Evolutionary conservation across 108 stramenopile species (phyloP).

Genomic region (Cyclotella atomus): DNA sequence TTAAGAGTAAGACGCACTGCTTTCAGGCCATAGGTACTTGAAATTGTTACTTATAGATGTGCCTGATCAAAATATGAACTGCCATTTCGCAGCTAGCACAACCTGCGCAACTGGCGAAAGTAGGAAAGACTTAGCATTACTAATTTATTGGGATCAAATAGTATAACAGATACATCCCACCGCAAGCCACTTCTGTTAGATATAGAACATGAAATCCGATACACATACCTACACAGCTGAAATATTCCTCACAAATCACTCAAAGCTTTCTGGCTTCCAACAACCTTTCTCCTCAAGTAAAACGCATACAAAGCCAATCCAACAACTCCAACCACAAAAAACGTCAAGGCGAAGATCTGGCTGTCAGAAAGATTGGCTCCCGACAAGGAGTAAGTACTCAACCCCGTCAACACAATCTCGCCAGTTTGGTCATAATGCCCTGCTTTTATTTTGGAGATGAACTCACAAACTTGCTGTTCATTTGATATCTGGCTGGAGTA

Average conservation of each 20-base stretch:
- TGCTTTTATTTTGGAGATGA: conserved; percentile 33
- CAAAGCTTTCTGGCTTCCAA: no score
- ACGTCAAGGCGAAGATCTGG: conserved; percentile 85
- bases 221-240: no score
- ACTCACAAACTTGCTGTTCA: conserved; percentile 76
- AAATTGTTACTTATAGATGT: not conserved
- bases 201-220: no score
- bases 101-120: not conserved
- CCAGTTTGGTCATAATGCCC: conserved; percentile 50
- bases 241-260: no score
- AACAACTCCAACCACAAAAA: conserved; percentile 76
- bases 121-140: not conserved
- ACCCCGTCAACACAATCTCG: conserved; percentile 48
- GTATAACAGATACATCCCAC: no score
- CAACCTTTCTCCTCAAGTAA: conserved; percentile 9
- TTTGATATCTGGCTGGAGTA: conserved; percentile 67
- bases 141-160: not conserved
- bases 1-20: no score
- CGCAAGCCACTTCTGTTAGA: no score
- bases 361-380: conserved; percentile 59
- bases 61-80: not conserved
- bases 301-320: conserved; percentile 77
- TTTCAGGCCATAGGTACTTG: not conserved
- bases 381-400: conserved; percentile 13
- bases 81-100: no score